phyloP scores from a whole-genome alignment of 2,329 filamentous ascomycete species.

The Calycina herbarum region DNA sequence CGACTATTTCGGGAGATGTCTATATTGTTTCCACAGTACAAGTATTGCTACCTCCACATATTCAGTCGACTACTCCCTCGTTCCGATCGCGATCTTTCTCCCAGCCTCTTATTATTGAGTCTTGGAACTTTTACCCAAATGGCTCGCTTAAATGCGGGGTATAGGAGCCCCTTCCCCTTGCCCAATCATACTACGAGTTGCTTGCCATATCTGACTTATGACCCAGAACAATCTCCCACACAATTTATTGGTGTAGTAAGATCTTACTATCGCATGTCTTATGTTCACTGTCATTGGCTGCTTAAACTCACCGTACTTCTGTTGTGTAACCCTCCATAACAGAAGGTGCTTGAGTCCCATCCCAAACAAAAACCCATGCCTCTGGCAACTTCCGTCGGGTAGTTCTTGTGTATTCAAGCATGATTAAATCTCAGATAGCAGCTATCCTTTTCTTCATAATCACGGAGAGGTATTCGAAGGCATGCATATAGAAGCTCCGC shows the following conservation, averaged over 20 bases:
- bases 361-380: background rate
- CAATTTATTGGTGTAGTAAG: background rate
- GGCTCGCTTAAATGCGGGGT: background rate
- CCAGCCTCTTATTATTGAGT: background rate
- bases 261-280: background rate
- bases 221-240: background rate
- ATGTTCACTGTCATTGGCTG: background rate
- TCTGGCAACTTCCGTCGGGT: background rate
- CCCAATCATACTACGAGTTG: background rate
- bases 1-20: too few relatives aligned
- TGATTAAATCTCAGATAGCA: background rate
- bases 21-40: too few relatives aligned
- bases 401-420: background rate
- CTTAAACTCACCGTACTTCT: background rate
- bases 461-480: too few relatives aligned
- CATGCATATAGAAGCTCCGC: too few relatives aligned
- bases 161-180: background rate
- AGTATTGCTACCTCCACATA: background rate
- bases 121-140: background rate
- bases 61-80: background rate
- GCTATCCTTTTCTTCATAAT: background rate
- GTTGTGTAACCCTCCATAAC: background rate
- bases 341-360: background rate
- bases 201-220: background rate
- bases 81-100: background rate